A percentile compares a stretch with the other conserved stretches of the same genome.
Evolutionary conservation across 208 protist genomes (phyloP).

Genomic region (Wallacemonas sp.): DNA sequence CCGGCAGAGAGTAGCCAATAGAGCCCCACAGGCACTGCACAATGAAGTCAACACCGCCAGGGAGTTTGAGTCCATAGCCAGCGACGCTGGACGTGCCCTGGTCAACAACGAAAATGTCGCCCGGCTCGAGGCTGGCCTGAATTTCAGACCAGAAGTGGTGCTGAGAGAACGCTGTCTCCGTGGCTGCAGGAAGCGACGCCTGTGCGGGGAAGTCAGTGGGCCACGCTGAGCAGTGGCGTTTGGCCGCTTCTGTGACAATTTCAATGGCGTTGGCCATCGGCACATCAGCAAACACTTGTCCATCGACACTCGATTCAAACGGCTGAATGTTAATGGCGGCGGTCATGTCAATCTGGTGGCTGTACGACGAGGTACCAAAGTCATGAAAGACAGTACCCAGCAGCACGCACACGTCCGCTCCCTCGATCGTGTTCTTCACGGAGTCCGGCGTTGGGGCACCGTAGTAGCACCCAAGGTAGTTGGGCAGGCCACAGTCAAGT

Average conservation of each 20-base stretch:
- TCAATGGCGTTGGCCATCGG: slow-evolving; percentile 31
- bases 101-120: slow-evolving; percentile 46
- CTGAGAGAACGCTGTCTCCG: too few relatives aligned
- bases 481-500: slow-evolving; percentile 41
- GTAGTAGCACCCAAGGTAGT: slow-evolving; percentile 38
- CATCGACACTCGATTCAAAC: slow-evolving; percentile 15
- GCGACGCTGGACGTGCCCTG: slow-evolving; percentile 41
- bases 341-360: slow-evolving; percentile 22
- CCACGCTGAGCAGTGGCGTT: not conserved
- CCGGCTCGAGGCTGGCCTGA: slow-evolving; percentile 25
- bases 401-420: slow-evolving; percentile 24
- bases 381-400: slow-evolving; percentile 52
- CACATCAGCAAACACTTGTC: slow-evolving; percentile 8
- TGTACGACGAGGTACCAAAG: slow-evolving; percentile 46
- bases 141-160: slow-evolving; percentile 51
- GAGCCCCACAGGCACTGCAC: slow-evolving; percentile 41
- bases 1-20: slow-evolving; percentile 46
- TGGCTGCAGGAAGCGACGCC: slow-evolving; percentile 19
- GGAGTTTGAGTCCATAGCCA: slow-evolving; percentile 30
- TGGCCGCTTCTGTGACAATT: slow-evolving; percentile 19
- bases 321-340: slow-evolving; percentile 31
- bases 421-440: slow-evolving; percentile 21
- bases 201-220: slow-evolving; percentile 15
- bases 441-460: slow-evolving; percentile 5
- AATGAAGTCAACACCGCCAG: slow-evolving; percentile 18